Percentiles rank a stretch among this genome's conserved stretches.
These are phyloP conservation scores for Umbelopsis sp. DNA, from an alignment of 371 early-diverging fungal species.

Conservation along the genomic window DNA sequence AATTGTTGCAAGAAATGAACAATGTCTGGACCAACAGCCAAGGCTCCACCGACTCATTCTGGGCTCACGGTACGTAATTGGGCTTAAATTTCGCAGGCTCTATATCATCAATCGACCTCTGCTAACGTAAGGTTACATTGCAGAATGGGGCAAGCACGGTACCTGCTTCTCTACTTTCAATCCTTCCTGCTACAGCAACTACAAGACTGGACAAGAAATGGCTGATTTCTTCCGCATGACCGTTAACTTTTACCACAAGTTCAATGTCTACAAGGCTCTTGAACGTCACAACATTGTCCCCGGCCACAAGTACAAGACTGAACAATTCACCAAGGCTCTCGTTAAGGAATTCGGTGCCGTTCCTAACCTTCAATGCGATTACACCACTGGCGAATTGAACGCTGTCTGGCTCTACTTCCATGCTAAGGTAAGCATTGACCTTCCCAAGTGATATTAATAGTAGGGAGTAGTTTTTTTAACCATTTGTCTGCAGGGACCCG, in stretches of 20 bases:
- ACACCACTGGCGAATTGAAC: conserved; percentile 12
- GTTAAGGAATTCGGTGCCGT: conserved; percentile 20
- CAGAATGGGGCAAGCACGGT: conserved; percentile 18
- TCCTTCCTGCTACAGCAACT: conserved; percentile 3
- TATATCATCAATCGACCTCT: neutral
- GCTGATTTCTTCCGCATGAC: conserved; percentile 12
- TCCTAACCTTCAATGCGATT: conserved; percentile 21
- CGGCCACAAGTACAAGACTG: conserved; percentile 19
- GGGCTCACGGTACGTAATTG: conserved; percentile 4
- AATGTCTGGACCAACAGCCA: conserved; percentile 24
- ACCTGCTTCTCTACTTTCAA: conserved; percentile 17
- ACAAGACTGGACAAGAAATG: conserved; percentile 1
- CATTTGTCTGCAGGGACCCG: conserved; percentile 19
- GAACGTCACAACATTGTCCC: conserved; percentile 23
- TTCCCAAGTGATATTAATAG: neutral
- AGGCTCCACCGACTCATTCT: conserved; percentile 12
- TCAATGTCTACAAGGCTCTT: conserved; percentile 24
- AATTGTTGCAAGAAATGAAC: conserved; percentile 25
- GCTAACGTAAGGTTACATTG: neutral
- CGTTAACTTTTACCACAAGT: conserved; percentile 20
- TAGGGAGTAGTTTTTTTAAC: neutral
- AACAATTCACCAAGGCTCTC: conserved; percentile 16
- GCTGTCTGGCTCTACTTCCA: conserved; percentile 25
- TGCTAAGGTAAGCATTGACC: conserved; percentile 18
- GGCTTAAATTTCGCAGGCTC: too few species aligned